Conservation (phyloP, 768 basidiomycete species). For the Phlebiopsis flavidoalba region DNA sequence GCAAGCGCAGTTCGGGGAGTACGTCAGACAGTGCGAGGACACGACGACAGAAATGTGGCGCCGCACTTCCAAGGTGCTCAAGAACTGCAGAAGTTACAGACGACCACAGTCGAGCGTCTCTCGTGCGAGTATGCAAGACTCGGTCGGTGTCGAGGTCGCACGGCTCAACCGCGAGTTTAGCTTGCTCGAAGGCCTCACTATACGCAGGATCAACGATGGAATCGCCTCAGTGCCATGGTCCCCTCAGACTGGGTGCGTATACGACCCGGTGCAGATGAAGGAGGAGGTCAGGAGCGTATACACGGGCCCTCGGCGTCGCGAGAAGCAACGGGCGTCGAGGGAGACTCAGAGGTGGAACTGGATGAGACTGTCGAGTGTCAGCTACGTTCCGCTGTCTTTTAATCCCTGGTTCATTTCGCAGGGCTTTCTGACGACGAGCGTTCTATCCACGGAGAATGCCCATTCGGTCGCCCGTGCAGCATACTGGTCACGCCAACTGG, state of each 20-base stretch:
- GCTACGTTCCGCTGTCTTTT: background rate
- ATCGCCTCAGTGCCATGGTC: background rate
- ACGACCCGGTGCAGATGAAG: background rate
- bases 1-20: background rate
- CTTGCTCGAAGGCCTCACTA: background rate
- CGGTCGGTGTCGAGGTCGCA: background rate
- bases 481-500: too few species aligned
- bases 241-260: background rate
- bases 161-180: background rate
- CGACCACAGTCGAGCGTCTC: background rate
- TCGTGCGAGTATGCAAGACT: background rate
- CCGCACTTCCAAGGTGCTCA: background rate
- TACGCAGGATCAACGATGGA: background rate
- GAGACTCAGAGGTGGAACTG: background rate
- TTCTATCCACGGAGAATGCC: too few species aligned
- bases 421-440: too few species aligned
- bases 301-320: background rate
- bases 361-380: background rate
- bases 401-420: background rate
- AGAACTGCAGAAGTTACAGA: background rate
- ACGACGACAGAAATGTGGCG: background rate
- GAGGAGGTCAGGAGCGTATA: background rate
- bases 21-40: background rate
- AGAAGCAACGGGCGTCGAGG: background rate
- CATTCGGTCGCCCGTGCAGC: too few species aligned